Base-by-base conservation (phyloP, 129 eudicot genomes). In the Pseudognaphalium luteoalbum region DNA sequence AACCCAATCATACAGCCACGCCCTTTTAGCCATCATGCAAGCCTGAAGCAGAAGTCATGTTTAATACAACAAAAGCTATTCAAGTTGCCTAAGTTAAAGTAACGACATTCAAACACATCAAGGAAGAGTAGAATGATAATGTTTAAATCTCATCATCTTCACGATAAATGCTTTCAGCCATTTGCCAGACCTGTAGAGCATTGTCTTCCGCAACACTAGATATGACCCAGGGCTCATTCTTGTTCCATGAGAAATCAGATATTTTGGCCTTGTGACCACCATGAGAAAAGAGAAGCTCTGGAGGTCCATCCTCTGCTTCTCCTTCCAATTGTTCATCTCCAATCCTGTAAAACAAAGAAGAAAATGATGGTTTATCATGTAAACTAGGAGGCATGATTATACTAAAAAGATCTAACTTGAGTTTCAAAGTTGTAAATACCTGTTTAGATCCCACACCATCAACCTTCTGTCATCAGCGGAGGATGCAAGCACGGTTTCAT, bases 381-480 rank as follows among this genome's bases (percentile, higher is more conserved):
- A 37, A 67, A 20, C 5, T 9, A 37, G 22, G 17, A 34, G 68
- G 22, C 32, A 33, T 63, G 68, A 6, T 25, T 20, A 25, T 17
- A 6, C 35, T 52, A n/a, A 12, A 8, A 3, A 35, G 29, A 41
- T 58, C 28, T 22, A 71, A 56, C 2, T 35, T 57, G 44, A 76
- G 62, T 42, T 74, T 73, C 20, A 64, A 54, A 35, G 50, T 12
- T 72, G 68, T 37, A 71, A 35, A 51, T 86, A 94, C 99, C 96
- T 94, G 92, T 85, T 94, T 52, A 94, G 90, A 83, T 94, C 99
- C 99, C 99, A 94, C 81, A 94, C 99, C 99, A 91, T 94, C 87
- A 94, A 83, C 78, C 99, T 88, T 86, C 99, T 87, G 81, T 94
- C 97, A 77, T 74, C 96, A 72, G 94, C 95, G 16, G 97, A 87